phyloP scores from a whole-genome alignment of 768 basidiomycete genomes.

The Pisolithus marmoratus region DNA sequence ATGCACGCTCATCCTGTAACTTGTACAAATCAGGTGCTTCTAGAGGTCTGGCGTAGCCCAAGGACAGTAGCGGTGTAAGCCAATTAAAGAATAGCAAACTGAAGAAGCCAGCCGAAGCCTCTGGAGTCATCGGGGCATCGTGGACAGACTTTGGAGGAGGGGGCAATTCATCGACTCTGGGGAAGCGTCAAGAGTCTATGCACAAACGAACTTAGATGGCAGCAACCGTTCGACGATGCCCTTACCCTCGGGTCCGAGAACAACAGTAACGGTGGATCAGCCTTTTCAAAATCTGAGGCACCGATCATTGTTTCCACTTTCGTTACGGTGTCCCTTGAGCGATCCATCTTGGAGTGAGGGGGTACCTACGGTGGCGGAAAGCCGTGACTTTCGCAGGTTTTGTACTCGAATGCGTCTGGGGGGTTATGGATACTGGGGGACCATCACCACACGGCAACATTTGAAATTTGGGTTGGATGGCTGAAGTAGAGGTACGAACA shows the following conservation, averaged over 20 bases:
- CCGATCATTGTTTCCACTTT: background rate
- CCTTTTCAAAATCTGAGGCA: background rate
- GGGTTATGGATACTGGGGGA: too few species aligned
- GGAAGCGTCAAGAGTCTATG: slow-evolving; percentile 6
- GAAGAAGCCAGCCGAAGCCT: slow-evolving; percentile 56
- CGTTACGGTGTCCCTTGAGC: slow-evolving; percentile 1
- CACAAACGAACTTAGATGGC: slow-evolving; percentile 6
- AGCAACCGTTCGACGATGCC: background rate
- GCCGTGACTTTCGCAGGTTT: too few species aligned
- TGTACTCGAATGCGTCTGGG: slow-evolving; percentile 45
- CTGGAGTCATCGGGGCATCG: slow-evolving; percentile 59
- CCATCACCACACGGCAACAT: too few species aligned
- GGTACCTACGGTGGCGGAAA: slow-evolving; percentile 5
- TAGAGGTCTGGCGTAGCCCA: slow-evolving; percentile 78
- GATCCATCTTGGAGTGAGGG: background rate
- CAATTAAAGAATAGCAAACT: slow-evolving; percentile 64
- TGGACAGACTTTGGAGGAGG: slow-evolving; percentile 50
- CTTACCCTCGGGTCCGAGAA: background rate
- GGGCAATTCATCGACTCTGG: slow-evolving; percentile 19
- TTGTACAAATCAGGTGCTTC: slow-evolving; percentile 79
- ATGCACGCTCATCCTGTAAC: slow-evolving; percentile 56
- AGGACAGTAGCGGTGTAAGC: slow-evolving; percentile 63
- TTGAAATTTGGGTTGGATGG: too few species aligned
- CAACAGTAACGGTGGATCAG: background rate
- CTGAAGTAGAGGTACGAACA: too few species aligned